Evolutionary conservation across 2,329 filamentous ascomycete genomes (phyloP), one percentile per base, ranked within the genome.

Genomic region (Curvularia sp.): DNA sequence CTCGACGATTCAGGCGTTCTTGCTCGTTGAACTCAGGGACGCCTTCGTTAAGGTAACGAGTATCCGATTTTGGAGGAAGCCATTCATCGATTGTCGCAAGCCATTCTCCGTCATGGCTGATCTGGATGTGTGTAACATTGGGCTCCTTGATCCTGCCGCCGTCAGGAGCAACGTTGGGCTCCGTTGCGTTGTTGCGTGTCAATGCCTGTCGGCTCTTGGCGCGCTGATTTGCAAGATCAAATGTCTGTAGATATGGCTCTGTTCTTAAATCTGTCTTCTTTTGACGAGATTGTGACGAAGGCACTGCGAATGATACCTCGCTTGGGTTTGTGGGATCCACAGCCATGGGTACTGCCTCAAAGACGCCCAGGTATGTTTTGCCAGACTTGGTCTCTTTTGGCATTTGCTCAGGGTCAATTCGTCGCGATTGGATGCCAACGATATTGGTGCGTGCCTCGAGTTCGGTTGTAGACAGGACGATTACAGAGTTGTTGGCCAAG

Each of bases 61-160:
- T 78, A 71, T 97, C 93, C 59, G 85, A 81, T 12, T 81, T 79
- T 9, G 91, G 87, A 1, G 93, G 93, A 51, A 85, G 84, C 95
- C 95, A 99, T 70, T 93, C 91, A 73, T 99, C 95, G 1, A 96
- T 86, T 1, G 92, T 97, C 4, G 90, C 93, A 57, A 99, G 84
- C 93, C 94, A 98, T 64, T 87, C 84, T 18, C 94, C 94, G 71
- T 98, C 89, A 49, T 85, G 81, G 43, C 91, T 94, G 66, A 95
- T 87, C 43, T 88, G 85, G 50, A 98, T 81, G 55, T 90, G 86
- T 6, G 86, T 89, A 47, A 97, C 85, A 61, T 89, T 86, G 0
- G 95, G 94, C 66, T 97, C 91, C 13, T 86, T 83, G 49, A 98
- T 86, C 4, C 85, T 83, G 51, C 86, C 84, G 5, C 90, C 88